Evolutionary conservation across 1,139 yeast species (phyloP).

Genomic region (Kodamaea ohmeri): DNA sequence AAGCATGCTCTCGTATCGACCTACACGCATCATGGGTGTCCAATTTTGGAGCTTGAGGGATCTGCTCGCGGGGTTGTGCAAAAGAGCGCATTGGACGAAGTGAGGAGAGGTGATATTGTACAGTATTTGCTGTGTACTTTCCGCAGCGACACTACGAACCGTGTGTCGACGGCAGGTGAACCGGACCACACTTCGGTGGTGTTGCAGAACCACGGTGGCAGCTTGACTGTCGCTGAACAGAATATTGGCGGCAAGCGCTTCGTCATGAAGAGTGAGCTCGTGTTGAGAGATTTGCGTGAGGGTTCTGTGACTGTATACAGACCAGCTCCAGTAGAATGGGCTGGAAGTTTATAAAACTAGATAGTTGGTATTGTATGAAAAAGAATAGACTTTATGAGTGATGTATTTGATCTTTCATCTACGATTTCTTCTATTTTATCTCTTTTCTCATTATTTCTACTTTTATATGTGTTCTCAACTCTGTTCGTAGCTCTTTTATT

Average conservation of each 20-base stretch:
- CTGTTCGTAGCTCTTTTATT: too few relatives aligned
- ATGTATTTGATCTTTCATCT: neutral
- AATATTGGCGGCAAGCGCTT: constrained; percentile 51
- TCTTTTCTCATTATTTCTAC: too few relatives aligned
- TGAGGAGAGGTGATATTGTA: constrained; percentile 42
- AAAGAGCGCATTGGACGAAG: constrained; percentile 32
- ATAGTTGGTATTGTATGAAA: too few relatives aligned
- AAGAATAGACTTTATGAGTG: neutral
- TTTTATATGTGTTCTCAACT: too few relatives aligned
- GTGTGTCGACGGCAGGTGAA: constrained; percentile 43
- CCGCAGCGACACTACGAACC: constrained; percentile 27
- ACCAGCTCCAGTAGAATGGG: constrained; percentile 57
- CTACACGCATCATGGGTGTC: constrained; percentile 57
- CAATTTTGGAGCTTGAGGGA: constrained; percentile 41
- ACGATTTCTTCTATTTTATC: neutral
- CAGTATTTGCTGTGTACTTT: constrained; percentile 46
- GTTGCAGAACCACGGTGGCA: constrained; percentile 30
- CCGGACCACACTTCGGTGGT: constrained; percentile 73
- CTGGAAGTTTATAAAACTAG: constrained; percentile 38
- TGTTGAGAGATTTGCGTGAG: constrained; percentile 39
- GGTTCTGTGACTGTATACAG: constrained; percentile 56
- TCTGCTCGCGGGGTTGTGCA: constrained; percentile 19
- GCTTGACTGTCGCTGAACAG: constrained; percentile 54
- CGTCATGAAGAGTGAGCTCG: constrained; percentile 48
- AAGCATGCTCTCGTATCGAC: constrained; percentile 60